Evolutionary conservation across 352 stramenopile genomes (phyloP), one percentile per base, ranked within the genome.

Genomic region (Phytopythium delawarense): DNA sequence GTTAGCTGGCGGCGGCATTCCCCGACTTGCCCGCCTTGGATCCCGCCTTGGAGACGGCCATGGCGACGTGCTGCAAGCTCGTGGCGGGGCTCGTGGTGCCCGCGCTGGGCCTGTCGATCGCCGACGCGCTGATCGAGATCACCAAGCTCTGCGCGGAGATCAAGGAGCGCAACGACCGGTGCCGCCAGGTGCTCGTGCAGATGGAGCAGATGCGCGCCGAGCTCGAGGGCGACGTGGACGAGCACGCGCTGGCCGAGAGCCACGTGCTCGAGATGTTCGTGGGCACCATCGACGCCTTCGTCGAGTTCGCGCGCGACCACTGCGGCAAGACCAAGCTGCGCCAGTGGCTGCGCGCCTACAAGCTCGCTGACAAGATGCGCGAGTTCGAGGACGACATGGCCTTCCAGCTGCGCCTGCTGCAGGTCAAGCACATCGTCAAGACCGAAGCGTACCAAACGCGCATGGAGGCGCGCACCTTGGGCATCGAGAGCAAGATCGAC

Each of bases 91-190:
- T 73, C 35, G 63, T 52, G 46, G 46, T 52, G 46, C 46, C 63
- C 0, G 63, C 54, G 28, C 54, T 73, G 1, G 66, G 67, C 1
- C 56, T 64, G 15, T 52, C 66, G 54, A 73, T 73, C 55, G 63
- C 64, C 12, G 57, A 67, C 0, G 49, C 55, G 35, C 52, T 74
- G 25, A 49, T 34, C 54, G 66, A 63, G 54, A 66, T 74, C 28
- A 40, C 61, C 28, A 57, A 58, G 23, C 48, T 74, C 40, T 74
- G 67, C 40, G 63, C 69, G 35, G 58, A 67, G 25, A 66, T 73
- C 58, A 66, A 70, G 58, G 66, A 73, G 53, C 59, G 62, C 44
- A 55, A 68, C 28, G 56, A 59, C 15, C 51, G 65, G 56, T 71
- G 67, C 34, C n/a, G 34, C 44, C 44, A 39, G 25, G 64, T 74